These are phyloP conservation scores for Crucihimalaya himalaica DNA, from an alignment of 345 rosid species.

Conservation along the genomic window DNA sequence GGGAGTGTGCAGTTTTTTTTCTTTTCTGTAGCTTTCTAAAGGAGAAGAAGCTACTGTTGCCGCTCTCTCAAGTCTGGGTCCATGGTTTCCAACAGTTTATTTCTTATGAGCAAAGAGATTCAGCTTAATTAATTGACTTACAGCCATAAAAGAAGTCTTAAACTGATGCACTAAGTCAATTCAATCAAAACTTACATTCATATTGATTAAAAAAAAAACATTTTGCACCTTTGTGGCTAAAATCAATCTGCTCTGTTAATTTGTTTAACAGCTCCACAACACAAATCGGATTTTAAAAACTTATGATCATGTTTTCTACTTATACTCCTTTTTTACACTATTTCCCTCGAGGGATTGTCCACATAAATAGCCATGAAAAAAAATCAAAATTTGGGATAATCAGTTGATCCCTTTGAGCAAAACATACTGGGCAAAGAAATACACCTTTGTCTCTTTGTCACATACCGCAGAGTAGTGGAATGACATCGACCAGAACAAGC, in stretches of 20 bases:
- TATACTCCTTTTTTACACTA: neutral
- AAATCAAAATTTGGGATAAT: neutral
- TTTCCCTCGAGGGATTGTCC: too few species aligned
- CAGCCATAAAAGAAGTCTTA: neutral
- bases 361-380: neutral
- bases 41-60: slow-evolving; percentile 49
- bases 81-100: neutral
- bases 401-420: neutral
- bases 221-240: neutral
- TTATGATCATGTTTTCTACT: neutral
- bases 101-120: slow-evolving; percentile 7
- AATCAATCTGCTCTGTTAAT: neutral
- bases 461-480: neutral
- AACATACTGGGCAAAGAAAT: neutral
- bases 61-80: slow-evolving; percentile 22
- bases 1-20: slow-evolving; percentile 90
- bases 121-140: neutral
- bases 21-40: slow-evolving; percentile 43
- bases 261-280: neutral
- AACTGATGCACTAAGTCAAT: slow-evolving; percentile 10
- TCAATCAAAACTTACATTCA: neutral
- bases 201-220: neutral
- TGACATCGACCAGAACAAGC: slow-evolving; percentile 1
- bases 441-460: neutral
- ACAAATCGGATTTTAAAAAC: neutral